Base-by-base conservation (phyloP, 768 basidiomycete genomes). In the Trametes villosa region DNA sequence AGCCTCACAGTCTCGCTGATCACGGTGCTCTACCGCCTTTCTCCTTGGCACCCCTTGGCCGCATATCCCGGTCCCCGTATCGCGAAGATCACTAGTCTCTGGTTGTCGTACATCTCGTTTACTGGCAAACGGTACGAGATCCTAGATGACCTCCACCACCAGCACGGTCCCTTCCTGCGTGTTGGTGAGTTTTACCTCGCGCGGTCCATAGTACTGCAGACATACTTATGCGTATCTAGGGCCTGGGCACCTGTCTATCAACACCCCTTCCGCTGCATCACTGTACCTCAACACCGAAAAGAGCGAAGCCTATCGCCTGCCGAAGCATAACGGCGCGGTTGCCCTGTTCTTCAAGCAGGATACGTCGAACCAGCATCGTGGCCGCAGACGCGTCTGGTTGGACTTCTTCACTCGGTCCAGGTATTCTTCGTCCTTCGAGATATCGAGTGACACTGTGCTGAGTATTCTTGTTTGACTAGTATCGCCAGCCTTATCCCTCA, bases 331-430 rank as follows among this genome's bases (percentile, higher is more conserved):
- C 18, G 63, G 54, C 24, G 31, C 29, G n/a, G 68, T 68, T 12
- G 59, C 74, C n/a, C 72, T 76, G 46, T 77, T 77, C 61, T 71
- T 68, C 26, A 70, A 62, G 29, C 42, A 33, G 24, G 58, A 60
- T 2, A 49, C 64, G 5, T 60, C 62, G n/a, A 57, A 62, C 9
- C 60, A 53, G 6, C 75, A 77, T 46, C 63, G 63, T 24, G 58
- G 51, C 0, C 63, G 73, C 4, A 70, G 62, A 46, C 60, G 62
- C 4, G 56, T 68, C 11, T 76, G 75, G 75, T 60, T 70, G 6
- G 29, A 41, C 17, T 69, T 71, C 11, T 74, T 75, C 58, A 72
- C 73, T 3, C 55, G 57, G 8, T 30, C 58, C 6, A 57, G 61
- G 74, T 74, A 47, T 30, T 27, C 13, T 27, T 46, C 8, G 4